Base-by-base conservation (phyloP, 2,329 filamentous ascomycete genomes). In the Diplodia mutila region DNA sequence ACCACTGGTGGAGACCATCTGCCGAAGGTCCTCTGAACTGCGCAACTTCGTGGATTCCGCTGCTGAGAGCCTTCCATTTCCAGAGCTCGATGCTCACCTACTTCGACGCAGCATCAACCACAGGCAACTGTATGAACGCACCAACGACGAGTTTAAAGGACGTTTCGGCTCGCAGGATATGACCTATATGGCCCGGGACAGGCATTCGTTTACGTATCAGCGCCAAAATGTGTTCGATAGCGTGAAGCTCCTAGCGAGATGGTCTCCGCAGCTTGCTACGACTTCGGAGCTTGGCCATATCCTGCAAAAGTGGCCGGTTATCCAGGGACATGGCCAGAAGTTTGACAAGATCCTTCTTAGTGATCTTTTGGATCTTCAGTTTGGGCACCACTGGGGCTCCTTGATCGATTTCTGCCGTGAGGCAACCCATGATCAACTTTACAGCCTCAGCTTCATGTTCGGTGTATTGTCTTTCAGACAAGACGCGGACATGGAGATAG, bases 391-490 rank as follows among this genome's bases (percentile, higher is more conserved):
- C 37, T 86, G 82, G 82, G 84, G 83, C 0, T 69, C 78, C 0
- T 72, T 86, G 14, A 77, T 81, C 1, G 76, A 76, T 39, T 72
- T 77, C 3, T 83, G 80, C 46, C 72, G 76, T 25, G 49, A 71
- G 0, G 72, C 73, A 1, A 68, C 63, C 0, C 21, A 16, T 2
- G 32, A 73, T 12, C 75, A 80, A 25, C 71, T 68, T 12, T 80
- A 78, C 61, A 69, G 63, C 1, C 70, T 86, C 18, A 83, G 84
- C 74, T 86, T 86, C 64, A 68, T 83, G 0, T 75, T 86, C 11
- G 80, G 78, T 0, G 70, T 79, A 0, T 72, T 87, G n/a, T 77
- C 81, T 0, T 87, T 83, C 68, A 72, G 76, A 0, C 29, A 72
- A 0, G 70, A 76, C 32, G 73, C 75, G 0, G 73, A 84, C n/a